Evolutionary conservation across 129 eudicot genomes (phyloP), one percentile per base, ranked within the genome.

Genomic region (sunflower (Helianthus annuus)): DNA sequence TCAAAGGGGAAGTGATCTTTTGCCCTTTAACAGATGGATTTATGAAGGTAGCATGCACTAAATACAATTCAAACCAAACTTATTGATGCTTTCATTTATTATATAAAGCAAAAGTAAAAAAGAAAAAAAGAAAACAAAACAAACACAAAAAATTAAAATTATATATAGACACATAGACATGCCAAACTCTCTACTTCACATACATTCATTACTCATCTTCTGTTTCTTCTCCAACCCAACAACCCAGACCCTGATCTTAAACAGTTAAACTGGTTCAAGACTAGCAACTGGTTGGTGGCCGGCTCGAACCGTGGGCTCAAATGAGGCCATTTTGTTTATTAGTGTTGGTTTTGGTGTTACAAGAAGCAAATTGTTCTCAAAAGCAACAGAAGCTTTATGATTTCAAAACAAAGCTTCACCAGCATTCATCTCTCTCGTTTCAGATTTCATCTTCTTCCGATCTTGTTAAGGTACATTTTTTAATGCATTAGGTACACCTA

Each of bases 361-460:
- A 80, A 79, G 40, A 29, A 66, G 64, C 79, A 39, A 36, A 61
- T 8, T 80, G 68, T 42, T 80, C 81, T 7, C 73, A 46, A 56
- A 78, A 57, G 71, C 80, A 81, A 40, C 78, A 67, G 9, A 81
- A 81, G 51, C 74, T 86, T 7, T 67, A 81, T 51, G 81, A 86
- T 54, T 81, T 83, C 62, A 83, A 83, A 71, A 64, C 73, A 9
- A 86, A 76, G 75, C 75, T 86, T 63, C 81, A 72, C 32, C 63
- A 65, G 0, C 83, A 75, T 79, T 72, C 70, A 22, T 64, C 54
- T 1, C 57, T 78, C 16, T 15, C 78, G 32, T 73, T 63, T 53
- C 34, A 68, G 63, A 63, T 71, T 69, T 68, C 83, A 29, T 54
- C 61, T 56, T n/a, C 76, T 66, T 24, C 71, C 19, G 72, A 69